Evolutionary conservation across 1,284 basidiomycete genomes (phyloP), one percentile per base, ranked within the genome.

Genomic region (Heterobasidion occidentale): DNA sequence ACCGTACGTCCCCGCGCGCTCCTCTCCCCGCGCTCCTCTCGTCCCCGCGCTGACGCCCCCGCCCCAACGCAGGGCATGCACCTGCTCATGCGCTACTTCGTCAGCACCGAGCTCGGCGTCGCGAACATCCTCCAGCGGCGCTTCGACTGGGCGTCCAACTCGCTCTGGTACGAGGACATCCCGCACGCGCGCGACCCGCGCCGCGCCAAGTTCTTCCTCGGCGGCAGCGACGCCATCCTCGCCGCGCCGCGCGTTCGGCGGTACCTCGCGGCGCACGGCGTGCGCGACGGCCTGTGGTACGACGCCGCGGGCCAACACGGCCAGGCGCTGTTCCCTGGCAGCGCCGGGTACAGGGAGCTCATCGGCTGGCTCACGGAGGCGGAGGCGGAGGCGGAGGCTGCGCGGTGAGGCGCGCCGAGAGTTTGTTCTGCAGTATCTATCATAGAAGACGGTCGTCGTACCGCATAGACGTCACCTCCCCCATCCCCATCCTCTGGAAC

Each of bases 61-160:
- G n/a, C 56, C 56, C n/a, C 8, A 54, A 52, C 54, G 55, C 62
- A 91, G 86, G 86, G 84, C 5, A 69, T 92, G 47, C 87, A 94
- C 60, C 74, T 93, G 15, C 63, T 94, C 50, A 84, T 94, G 76
- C 83, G 85, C 52, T 96, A 92, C 70, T 94, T 94, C 63, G 86
- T 94, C 56, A 85, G 86, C 35, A 82, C 83, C 27, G 94, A 96
- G 69, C 73, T 94, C 5, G 94, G 92, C 14, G 84, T 92, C 54
- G 89, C 90, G 12, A 89, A 94, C 68, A 81, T 91, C 59, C 78
- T 96, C 51, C 88, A 89, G 64, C 79, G 92, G 15, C 81, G 90
- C 66, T 93, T 92, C 67, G 86, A 88, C 65, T 94, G 91, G 92
- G 77, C 83, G 36, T 83, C 88, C n/a, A 96, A 96, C 67, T 86